Percentiles rank a stretch among this genome's conserved stretches.
These are phyloP conservation scores for Lepidium campestre DNA, from an alignment of 441 rosid species.

Conservation along the genomic window DNA sequence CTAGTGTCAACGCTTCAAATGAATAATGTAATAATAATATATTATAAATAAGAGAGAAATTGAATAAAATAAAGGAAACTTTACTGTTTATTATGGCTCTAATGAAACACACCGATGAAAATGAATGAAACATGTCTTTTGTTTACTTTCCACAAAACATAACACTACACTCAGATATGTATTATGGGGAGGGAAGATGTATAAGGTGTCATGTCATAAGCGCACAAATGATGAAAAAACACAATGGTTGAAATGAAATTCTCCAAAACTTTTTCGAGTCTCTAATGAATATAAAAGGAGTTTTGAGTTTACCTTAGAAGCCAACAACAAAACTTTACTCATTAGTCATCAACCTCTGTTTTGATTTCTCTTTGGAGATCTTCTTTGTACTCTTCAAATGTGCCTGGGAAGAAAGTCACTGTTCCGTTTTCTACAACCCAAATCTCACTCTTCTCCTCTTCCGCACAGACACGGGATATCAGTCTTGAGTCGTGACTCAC, in stretches of 20 bases:
- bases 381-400: conserved; percentile 81
- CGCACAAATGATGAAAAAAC: conserved; percentile 6
- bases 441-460: conserved; percentile 73
- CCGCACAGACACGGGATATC: conserved; percentile 79
- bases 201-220: background rate
- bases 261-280: conserved; percentile 15
- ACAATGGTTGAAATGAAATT: background rate
- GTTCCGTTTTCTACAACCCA: conserved; percentile 89
- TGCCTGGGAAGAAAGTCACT: conserved; percentile 49
- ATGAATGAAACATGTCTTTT: background rate
- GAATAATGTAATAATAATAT: no score
- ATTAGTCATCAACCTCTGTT: conserved; percentile 79
- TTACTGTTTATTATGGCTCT: conserved; percentile 1
- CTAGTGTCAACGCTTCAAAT: background rate
- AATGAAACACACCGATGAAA: conserved; percentile 1
- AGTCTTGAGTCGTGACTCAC: conserved; percentile 95
- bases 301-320: conserved; percentile 11
- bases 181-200: background rate
- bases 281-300: background rate
- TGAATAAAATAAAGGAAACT: background rate
- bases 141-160: conserved; percentile 3
- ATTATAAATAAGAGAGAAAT: background rate
- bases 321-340: conserved; percentile 39
- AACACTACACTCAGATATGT: conserved; percentile 15
- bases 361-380: conserved; percentile 75